Base-by-base conservation (phyloP, 2,329 filamentous ascomycete species). In the Aspergillus sp. region DNA sequence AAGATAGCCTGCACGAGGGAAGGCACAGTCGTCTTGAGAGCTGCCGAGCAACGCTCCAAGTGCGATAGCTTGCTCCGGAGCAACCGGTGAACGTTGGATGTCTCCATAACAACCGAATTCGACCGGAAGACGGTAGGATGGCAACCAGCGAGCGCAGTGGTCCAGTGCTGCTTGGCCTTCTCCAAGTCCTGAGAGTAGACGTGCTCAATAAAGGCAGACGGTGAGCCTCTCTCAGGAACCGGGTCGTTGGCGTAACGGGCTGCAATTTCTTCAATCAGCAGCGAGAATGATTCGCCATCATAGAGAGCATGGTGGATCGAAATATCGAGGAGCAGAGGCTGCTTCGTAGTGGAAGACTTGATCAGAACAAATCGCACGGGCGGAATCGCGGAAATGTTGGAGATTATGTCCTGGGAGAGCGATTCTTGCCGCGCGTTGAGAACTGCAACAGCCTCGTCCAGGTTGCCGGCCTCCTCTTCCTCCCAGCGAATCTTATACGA, bases 271-370 rank as follows among this genome's bases (percentile, higher is more conserved):
- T 63, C 55, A 23, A 69, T 43, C 23, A 69, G 45, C 60, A 69
- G 58, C 1, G 55, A 49, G 13, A 70, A 57, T 1, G 65, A 65
- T 30, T 63, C 59, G 5, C 56, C 63, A 48, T 70, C 67, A 44
- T 70, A 70, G 2, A 70, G 58, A 12, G 64, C 55, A 42, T 70
- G 67, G 44, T 69, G 65, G n/a, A 69, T 62, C 3, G 63, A 60
- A 12, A 70, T 58, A 30, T 62, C 56, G 3, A 68, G 49, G 30
- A 55, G 50, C 3, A 56, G 37, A 1, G 57, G 51, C 3, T 43
- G 43, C 15, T 54, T 47, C 0, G 45, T 53, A 12, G n/a, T 30
- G 1, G 49, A 45, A 13, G 53, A 52, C 12, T 23, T 52, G 23
- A 53, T 49, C 9, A 64, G 12, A 10, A 50, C 53, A 44, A 69